These are phyloP conservation scores for Blastobotrys capitulatus DNA, from an alignment of 1,139 yeast species.

Conservation along the genomic window DNA sequence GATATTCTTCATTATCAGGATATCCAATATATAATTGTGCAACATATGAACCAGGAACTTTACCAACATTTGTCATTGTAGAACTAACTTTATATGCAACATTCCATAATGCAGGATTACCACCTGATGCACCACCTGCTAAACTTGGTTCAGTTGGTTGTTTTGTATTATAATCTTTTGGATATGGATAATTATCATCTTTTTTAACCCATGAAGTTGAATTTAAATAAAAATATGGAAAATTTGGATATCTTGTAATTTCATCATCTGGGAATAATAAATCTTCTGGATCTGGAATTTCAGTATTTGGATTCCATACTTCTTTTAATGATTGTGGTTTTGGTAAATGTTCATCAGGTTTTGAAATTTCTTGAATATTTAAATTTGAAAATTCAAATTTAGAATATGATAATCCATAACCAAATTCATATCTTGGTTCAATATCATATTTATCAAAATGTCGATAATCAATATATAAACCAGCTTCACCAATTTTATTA, in stretches of 20 bases:
- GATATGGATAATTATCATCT: constrained; percentile 44
- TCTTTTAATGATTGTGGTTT: constrained; percentile 42
- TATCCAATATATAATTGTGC: constrained; percentile 56
- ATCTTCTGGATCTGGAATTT: constrained; percentile 39
- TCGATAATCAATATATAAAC: constrained; percentile 43
- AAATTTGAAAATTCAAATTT: constrained; percentile 38
- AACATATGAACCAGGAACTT: constrained; percentile 47
- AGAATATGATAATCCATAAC: constrained; percentile 56
- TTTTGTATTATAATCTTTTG: constrained; percentile 45
- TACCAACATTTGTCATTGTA: constrained; percentile 47
- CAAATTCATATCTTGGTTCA: constrained; percentile 56
- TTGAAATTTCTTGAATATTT: constrained; percentile 37
- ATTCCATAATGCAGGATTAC: constrained; percentile 43
- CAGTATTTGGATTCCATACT: constrained; percentile 19
- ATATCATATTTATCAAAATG: constrained; percentile 53
- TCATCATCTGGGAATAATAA: constrained; percentile 40
- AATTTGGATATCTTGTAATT: constrained; percentile 15
- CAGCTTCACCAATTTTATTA: constrained; percentile 30
- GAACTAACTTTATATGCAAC: constrained; percentile 46
- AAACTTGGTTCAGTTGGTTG: constrained; percentile 14
- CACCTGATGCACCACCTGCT: constrained; percentile 55
- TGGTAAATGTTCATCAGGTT: constrained; percentile 48
- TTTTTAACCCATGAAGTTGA: constrained; percentile 19
- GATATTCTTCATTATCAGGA: constrained; percentile 39
- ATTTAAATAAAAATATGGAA: constrained; percentile 29